Base-by-base conservation (phyloP, 2,329 filamentous ascomycete species). In the Albophoma yamanashiensis region DNA sequence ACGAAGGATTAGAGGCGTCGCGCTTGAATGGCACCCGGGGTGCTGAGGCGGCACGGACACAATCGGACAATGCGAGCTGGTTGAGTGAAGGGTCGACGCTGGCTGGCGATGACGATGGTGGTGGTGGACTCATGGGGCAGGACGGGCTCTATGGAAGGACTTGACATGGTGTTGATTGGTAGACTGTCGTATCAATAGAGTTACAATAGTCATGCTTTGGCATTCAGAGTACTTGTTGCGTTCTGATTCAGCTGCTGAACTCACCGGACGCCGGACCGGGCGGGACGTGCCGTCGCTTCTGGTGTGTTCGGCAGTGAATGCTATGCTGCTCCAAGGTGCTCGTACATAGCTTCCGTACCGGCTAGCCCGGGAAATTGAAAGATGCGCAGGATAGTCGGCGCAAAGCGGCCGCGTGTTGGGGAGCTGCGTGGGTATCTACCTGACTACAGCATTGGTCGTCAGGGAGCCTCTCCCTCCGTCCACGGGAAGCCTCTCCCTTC, bases 21-120 rank as follows among this genome's bases (percentile, higher is more conserved):
- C 47, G 9, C 0, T 6, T 27, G 47, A 15, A 50, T 20, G 9
- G 47, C 15, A 6, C 6, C 15, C 15, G 17, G 25, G 47, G 47
- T 5, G 9, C 4, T 7, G 47, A 11, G 27, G 27, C 17, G 47
- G 47, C 27, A n/a, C 39, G n/a, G 17, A 34, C 12, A 3, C 39
- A 31, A 1, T 25, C 39, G 57, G 45, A 52, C 36, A 31, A 42
- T 52, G 34, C 0, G 4, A n/a, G 36, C 31, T n/a, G 59, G 38
- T 15, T 57, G 11, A 60, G 59, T n/a, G 34, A 60, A 34, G 34
- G 42, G 45, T 55, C 59, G 36, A 60, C 59, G 25, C 27, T 60
- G 31, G 58, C 42, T 31, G 58, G 52, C 20, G 53, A 52, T 34
- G 40, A 36, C 17, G 27, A 25, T 25, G 55, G 25, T 25, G 45